A percentile compares a stretch with the other conserved stretches of the same genome.
Evolutionary conservation across 2,329 filamentous ascomycete species (phyloP).

Genomic region (Microsporum canis): DNA sequence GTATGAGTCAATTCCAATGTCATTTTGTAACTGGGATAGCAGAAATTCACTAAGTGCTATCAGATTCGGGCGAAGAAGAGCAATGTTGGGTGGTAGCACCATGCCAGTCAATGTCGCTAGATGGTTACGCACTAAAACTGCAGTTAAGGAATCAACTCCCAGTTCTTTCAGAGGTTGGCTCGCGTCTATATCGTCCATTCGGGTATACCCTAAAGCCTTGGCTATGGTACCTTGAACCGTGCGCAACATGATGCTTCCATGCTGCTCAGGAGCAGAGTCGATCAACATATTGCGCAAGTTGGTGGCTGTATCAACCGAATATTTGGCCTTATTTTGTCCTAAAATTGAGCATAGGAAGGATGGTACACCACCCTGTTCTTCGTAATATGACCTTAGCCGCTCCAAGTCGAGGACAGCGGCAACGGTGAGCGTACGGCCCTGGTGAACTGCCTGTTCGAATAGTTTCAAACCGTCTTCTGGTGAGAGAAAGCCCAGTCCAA

Average conservation of each 20-base stretch:
- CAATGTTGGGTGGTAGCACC: neutral
- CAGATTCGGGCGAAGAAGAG: neutral
- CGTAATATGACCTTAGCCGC: neutral
- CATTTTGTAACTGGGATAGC: neutral
- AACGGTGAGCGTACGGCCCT: neutral
- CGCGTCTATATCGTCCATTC: neutral
- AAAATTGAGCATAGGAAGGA: neutral
- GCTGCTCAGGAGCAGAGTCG: neutral
- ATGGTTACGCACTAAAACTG: constrained; percentile 1
- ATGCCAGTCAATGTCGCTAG: neutral
- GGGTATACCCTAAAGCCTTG: neutral
- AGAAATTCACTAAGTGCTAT: neutral
- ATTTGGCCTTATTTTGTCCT: neutral
- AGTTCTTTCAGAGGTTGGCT: neutral
- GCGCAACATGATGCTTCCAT: neutral
- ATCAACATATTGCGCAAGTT: neutral
- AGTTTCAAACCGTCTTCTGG: neutral
- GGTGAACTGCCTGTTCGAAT: neutral
- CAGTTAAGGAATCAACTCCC: neutral
- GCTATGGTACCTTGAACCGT: neutral
- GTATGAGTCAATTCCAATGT: neutral
- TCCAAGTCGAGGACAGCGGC: neutral
- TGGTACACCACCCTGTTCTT: neutral
- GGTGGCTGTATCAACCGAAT: neutral
- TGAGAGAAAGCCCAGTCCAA: neutral